Conservation (phyloP, 192 early-diverging fungal species). For the Phlyctochytrium arcticum region DNA sequence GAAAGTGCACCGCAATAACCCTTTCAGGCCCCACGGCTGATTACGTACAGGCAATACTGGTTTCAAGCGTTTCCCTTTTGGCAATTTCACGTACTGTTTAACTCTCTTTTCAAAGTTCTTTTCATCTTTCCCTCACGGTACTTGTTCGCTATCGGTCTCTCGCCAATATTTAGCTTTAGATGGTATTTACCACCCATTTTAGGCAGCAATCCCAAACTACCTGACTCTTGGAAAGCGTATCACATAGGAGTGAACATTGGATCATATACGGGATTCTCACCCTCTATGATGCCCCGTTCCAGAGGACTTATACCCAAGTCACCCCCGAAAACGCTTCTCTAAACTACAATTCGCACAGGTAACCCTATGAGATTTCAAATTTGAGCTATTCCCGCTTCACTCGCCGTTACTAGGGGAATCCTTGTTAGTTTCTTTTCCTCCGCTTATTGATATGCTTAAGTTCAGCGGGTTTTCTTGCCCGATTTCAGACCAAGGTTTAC, state of each 20-base stretch:
- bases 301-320: constrained; percentile 54
- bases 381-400: constrained; percentile 72
- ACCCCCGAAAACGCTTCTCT: constrained; percentile 47
- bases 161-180: constrained; percentile 78
- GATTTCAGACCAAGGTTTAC: constrained; percentile 17
- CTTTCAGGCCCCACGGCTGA: constrained; percentile 27
- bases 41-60: constrained; percentile 49
- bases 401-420: constrained; percentile 76
- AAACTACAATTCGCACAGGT: constrained; percentile 59
- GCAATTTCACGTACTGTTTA: constrained; percentile 80
- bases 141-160: constrained; percentile 87
- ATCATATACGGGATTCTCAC: constrained; percentile 67
- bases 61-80: constrained; percentile 69
- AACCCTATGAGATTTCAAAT: constrained; percentile 50
- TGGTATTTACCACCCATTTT: constrained; percentile 76
- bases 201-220: constrained; percentile 20
- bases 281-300: constrained; percentile 69
- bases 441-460: constrained; percentile 81
- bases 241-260: constrained; percentile 34
- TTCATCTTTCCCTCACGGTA: constrained; percentile 86
- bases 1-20: constrained; percentile 42
- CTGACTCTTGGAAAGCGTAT: constrained; percentile 64
- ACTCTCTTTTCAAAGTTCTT: constrained; percentile 75
- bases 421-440: constrained; percentile 80
- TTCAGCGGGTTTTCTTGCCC: constrained; percentile 62